These are phyloP conservation scores for Linaria vulgaris DNA, from an alignment of 257 asterid species.

Conservation along the genomic window DNA sequence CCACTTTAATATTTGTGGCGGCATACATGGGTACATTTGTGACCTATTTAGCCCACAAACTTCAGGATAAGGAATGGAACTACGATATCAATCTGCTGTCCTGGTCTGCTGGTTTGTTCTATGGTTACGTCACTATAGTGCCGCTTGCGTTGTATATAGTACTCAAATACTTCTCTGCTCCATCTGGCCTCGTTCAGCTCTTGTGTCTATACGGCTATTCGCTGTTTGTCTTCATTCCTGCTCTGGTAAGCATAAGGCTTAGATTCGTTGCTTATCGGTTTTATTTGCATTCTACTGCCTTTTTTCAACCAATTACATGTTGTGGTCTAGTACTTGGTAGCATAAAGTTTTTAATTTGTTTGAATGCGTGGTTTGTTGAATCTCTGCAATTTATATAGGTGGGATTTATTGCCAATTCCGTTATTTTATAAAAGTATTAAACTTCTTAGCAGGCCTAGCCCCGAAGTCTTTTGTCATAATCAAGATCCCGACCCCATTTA, in stretches of 20 bases:
- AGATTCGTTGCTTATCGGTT: neutral
- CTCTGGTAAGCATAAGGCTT: constrained; percentile 64
- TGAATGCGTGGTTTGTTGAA: neutral
- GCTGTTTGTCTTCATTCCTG: constrained; percentile 90
- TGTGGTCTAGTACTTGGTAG: neutral
- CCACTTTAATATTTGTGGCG: constrained; percentile 91
- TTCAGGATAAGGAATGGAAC: constrained; percentile 77
- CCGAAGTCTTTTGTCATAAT: too few species aligned
- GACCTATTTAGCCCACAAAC: constrained; percentile 83
- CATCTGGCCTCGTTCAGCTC: constrained; percentile 82
- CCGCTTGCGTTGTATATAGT: constrained; percentile 73
- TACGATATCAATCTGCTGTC: constrained; percentile 85
- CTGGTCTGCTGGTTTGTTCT: constrained; percentile 95
- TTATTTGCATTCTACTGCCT: too few species aligned
- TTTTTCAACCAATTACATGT: neutral
- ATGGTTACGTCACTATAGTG: constrained; percentile 83
- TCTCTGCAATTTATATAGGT: too few species aligned
- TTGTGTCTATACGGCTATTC: constrained; percentile 96
- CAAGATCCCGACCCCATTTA: too few species aligned
- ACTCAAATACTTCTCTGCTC: constrained; percentile 97
- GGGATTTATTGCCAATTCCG: too few species aligned
- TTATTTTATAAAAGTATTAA: too few species aligned
- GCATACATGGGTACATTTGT: constrained; percentile 96
- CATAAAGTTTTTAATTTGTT: too few species aligned
- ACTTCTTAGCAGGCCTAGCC: too few species aligned